Conservation (phyloP, 2,329 filamentous ascomycete genomes). For the Canariomyces notabilis region DNA sequence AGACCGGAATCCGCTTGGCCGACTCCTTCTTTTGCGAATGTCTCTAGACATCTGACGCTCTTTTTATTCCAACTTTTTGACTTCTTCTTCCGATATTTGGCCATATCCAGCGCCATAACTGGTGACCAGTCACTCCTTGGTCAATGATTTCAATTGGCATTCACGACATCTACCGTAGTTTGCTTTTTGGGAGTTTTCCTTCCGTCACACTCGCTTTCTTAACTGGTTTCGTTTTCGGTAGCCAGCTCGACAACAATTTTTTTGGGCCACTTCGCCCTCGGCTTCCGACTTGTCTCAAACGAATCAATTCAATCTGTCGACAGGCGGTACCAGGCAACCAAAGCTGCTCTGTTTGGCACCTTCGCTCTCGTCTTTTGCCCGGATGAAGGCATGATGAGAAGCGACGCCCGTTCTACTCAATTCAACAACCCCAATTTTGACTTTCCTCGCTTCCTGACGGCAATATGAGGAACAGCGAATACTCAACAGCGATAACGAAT, state of each 20-base stretch:
- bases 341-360: no score
- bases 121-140: conserved; percentile 7
- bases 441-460: no score
- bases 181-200: not conserved
- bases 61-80: conserved; percentile 1
- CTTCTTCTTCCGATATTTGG: conserved; percentile 2
- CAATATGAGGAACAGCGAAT: no score
- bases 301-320: not conserved
- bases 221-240: not conserved
- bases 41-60: conserved; percentile 2
- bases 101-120: conserved; percentile 17
- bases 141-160: no score
- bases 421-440: no score
- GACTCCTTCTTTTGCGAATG: conserved; percentile 1
- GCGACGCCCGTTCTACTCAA: no score
- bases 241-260: not conserved
- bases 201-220: not conserved
- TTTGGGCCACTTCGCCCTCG: no score
- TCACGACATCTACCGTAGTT: conserved; percentile 8
- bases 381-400: no score
- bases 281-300: not conserved
- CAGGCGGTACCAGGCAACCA: no score
- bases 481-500: no score
- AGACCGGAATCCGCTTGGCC: not conserved
- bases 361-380: no score